phyloP scores from a whole-genome alignment of 257 asterid genomes.

The Capsicum chinense region DNA sequence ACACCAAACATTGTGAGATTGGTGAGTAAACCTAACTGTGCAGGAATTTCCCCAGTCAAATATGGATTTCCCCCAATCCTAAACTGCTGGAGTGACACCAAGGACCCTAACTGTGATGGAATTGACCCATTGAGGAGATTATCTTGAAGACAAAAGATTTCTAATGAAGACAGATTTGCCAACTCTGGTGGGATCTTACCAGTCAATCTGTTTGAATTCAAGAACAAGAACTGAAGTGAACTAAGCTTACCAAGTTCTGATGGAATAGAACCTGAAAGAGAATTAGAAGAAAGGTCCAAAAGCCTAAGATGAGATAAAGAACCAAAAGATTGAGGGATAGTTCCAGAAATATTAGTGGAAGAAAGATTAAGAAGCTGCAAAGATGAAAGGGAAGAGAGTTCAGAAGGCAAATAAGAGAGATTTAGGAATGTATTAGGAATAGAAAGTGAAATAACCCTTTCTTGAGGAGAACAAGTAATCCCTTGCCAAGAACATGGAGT shows the following conservation, averaged over 20 bases:
- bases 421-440: constrained; percentile 81
- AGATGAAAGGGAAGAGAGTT: constrained; percentile 74
- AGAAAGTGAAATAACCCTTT: constrained; percentile 81
- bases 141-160: constrained; percentile 82
- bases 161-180: constrained; percentile 69
- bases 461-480: constrained; percentile 83
- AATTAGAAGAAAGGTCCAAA: constrained; percentile 76
- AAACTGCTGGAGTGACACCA: constrained; percentile 75
- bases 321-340: constrained; percentile 69
- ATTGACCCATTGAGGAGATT: constrained; percentile 78
- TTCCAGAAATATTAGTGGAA: constrained; percentile 81
- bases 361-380: constrained; percentile 88
- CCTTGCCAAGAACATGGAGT: constrained; percentile 97
- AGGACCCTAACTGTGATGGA: constrained; percentile 68
- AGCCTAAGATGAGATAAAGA: constrained; percentile 63
- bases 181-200: constrained; percentile 73
- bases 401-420: constrained; percentile 69
- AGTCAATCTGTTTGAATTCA: constrained; percentile 67
- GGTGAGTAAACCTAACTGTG: constrained; percentile 66
- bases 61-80: constrained; percentile 82
- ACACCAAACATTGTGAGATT: constrained; percentile 85
- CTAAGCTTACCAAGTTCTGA: constrained; percentile 62
- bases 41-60: constrained; percentile 73
- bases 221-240: constrained; percentile 69
- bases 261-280: constrained; percentile 68